Base-by-base conservation (phyloP, 768 basidiomycete species). In the Rhodotorula babjevae region DNA sequence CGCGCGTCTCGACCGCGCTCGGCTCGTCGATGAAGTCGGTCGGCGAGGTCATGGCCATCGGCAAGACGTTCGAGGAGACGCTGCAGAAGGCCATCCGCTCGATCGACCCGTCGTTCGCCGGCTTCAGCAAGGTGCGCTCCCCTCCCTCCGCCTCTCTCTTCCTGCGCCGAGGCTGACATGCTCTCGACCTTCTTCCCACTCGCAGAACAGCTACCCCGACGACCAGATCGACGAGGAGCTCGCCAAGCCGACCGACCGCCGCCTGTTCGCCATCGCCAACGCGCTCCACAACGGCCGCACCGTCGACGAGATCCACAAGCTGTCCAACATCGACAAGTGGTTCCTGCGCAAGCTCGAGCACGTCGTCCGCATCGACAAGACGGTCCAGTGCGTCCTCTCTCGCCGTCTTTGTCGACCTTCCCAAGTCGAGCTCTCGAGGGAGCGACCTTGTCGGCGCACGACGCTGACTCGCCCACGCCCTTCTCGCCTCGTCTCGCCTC, bases 281-380 rank as follows among this genome's bases (percentile, higher is more conserved):
- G 96, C 95, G 11, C 90, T 99, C 84, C 87, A 93, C 81, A 86
- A 87, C 56, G 95, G 93, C 21, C 95, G 97, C 79, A 89, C 89
- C 64, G 90, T 99, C 69, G 92, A 99, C 74, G 93, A 93, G 83
- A 87, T 99, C 78, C 93, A 93, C 88, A 88, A 93, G 80, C 92
- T 97, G 90, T 94, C 93, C 64, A 95, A 90, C 81, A 97, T 99
- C 77, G 95, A 98, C 84, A 93, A 90, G 81, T 99, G 95, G 95
- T 99, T 99, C 86, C 82, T 99, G 80, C 91, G 87, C 68, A 91
- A 89, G 82, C 87, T 99, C 49, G 84, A 90, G 79, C 85, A 91
- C 77, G 90, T 98, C 73, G 88, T 86, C 80, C 85, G 86, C 77
- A 90, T 93, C 85, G 93, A 96, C 81, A 83, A 87, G 71, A 82